phyloP scores from a whole-genome alignment of 345 rosid genomes.

The Populus nigra region DNA sequence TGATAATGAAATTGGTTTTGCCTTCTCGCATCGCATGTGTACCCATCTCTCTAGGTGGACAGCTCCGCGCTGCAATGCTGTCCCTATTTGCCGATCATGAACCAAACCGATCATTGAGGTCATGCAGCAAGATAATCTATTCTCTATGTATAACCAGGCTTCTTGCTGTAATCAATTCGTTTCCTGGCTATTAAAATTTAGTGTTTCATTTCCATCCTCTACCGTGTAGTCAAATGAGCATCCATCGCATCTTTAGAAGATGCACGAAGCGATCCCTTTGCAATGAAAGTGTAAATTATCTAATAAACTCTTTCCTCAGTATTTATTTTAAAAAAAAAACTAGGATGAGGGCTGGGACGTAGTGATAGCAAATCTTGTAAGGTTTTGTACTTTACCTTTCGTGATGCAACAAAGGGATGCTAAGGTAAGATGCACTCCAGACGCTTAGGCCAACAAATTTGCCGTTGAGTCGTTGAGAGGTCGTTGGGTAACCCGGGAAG shows the following conservation, averaged over 20 bases:
- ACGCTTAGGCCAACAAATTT: neutral
- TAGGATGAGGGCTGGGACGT: neutral
- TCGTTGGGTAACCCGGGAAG: neutral
- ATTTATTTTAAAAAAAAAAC: neutral
- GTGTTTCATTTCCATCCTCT: conserved; percentile 1
- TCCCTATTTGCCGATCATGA: neutral
- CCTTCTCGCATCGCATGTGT: neutral
- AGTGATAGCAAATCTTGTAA: neutral
- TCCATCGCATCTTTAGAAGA: neutral
- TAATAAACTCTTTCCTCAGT: neutral
- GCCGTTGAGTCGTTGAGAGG: neutral
- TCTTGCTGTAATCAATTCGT: neutral
- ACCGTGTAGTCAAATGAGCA: neutral
- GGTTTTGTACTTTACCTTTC: neutral
- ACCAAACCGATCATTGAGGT: neutral
- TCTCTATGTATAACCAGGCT: neutral
- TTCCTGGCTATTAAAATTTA: neutral
- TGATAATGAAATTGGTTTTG: neutral
- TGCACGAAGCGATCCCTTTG: neutral
- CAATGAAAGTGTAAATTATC: neutral
- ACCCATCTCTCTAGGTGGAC: neutral
- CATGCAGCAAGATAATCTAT: neutral
- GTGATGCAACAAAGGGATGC: neutral
- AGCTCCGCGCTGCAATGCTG: neutral
- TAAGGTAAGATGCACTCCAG: neutral